Conservation (phyloP, 2,329 filamentous ascomycete genomes). For the Sporothrix dimorphospora region DNA sequence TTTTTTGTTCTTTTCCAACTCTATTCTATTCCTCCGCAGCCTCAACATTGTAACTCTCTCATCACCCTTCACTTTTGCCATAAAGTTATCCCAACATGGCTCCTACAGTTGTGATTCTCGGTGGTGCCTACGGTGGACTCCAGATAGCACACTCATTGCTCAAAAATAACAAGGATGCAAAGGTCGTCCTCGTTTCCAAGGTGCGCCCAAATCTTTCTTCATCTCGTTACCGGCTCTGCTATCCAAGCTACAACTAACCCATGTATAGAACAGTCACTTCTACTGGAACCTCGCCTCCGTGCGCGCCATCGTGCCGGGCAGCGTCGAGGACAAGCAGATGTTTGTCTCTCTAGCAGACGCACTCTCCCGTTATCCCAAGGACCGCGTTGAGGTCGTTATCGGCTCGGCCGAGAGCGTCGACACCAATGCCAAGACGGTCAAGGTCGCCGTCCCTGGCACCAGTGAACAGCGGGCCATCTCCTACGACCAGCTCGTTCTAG, state of each 20-base stretch:
- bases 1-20: neutral
- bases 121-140: constrained; percentile 58
- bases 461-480: constrained; percentile 41
- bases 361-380: constrained; percentile 53
- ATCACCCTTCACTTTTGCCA: constrained; percentile 17
- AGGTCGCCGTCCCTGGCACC: constrained; percentile 41
- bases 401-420: constrained; percentile 52
- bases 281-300: constrained; percentile 63
- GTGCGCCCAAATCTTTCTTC: constrained; percentile 41
- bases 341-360: constrained; percentile 54
- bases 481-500: constrained; percentile 62
- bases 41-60: neutral
- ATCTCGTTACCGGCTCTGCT: neutral
- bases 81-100: constrained; percentile 43
- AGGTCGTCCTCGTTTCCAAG: constrained; percentile 60
- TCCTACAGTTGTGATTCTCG: constrained; percentile 58
- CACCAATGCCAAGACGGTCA: constrained; percentile 49
- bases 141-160: constrained; percentile 58
- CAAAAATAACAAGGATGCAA: constrained; percentile 53
- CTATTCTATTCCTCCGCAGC: neutral
- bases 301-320: constrained; percentile 57
- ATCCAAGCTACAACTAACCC: neutral
- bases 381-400: constrained; percentile 56
- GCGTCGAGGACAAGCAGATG: constrained; percentile 54
- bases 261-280: constrained; percentile 56